Evolutionary conservation across 1,284 basidiomycete genomes (phyloP).

Genomic region (Melampsora americana): DNA sequence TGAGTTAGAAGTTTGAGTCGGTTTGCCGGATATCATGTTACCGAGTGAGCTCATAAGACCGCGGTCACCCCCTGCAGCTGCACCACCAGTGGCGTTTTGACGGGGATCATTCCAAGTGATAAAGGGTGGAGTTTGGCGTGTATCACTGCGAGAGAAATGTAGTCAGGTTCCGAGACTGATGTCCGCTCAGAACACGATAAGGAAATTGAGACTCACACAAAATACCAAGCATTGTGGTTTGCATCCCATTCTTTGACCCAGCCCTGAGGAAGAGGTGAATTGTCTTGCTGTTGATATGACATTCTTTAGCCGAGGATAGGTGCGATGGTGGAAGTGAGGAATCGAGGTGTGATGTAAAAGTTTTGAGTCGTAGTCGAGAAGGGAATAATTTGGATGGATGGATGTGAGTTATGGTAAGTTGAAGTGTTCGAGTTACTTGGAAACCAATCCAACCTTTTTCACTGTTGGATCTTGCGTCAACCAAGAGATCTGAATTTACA

Average conservation of each 20-base stretch:
- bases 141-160: constrained; percentile 2
- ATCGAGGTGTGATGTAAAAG: too few relatives aligned
- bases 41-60: constrained; percentile 22
- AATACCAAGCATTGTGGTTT: constrained; percentile 33
- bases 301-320: too few relatives aligned
- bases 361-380: too few relatives aligned
- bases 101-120: constrained; percentile 28
- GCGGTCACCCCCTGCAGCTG: constrained; percentile 5
- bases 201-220: constrained; percentile 10
- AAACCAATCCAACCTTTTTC: too few relatives aligned
- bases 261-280: constrained; percentile 8
- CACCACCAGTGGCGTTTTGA: not conserved
- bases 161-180: not conserved
- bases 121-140: constrained; percentile 26
- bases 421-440: too few relatives aligned
- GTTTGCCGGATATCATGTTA: constrained; percentile 20
- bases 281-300: not conserved
- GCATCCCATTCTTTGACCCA: constrained; percentile 40
- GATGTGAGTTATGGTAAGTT: too few relatives aligned
- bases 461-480: too few relatives aligned
- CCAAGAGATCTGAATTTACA: too few relatives aligned
- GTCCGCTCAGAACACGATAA: not conserved
- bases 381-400: too few relatives aligned
- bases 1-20: not conserved
- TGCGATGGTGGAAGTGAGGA: too few relatives aligned